Evolutionary conservation across 495 filamentous ascomycete species (phyloP).

Genomic region (Hyaloscypha hepaticicola): DNA sequence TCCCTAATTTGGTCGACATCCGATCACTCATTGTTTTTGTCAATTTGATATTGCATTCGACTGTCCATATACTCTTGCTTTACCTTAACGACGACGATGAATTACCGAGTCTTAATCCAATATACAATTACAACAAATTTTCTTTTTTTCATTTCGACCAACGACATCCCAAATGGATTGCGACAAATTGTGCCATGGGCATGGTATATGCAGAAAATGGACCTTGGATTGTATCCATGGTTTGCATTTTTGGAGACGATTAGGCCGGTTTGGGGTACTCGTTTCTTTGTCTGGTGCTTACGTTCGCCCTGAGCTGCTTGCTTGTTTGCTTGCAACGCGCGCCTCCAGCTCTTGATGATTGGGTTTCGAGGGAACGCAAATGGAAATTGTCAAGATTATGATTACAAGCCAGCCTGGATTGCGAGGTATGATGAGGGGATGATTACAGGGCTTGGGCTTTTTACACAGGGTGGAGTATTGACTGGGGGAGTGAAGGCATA

Average conservation of each 20-base stretch:
- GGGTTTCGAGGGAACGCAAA: background rate
- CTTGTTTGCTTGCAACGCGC: constrained; percentile 15
- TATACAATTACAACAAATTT: constrained; percentile 27
- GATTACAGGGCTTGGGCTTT: constrained; percentile 20
- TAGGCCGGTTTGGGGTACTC: constrained; percentile 25
- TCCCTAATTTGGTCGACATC: constrained; percentile 32
- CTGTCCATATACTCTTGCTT: constrained; percentile 35
- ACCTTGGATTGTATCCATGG: constrained; percentile 33
- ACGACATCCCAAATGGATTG: constrained; percentile 10
- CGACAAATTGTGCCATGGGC: constrained; percentile 5
- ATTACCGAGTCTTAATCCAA: constrained; percentile 31
- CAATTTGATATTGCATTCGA: constrained; percentile 39
- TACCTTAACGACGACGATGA: constrained; percentile 33
- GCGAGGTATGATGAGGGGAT: constrained; percentile 32
- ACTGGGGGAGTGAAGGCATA: background rate
- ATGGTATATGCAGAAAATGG: constrained; percentile 2
- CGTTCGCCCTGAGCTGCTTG: constrained; percentile 8
- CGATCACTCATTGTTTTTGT: constrained; percentile 33
- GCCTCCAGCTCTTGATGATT: constrained; percentile 14
- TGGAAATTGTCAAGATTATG: constrained; percentile 31
- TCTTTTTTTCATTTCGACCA: constrained; percentile 16
- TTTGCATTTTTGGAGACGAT: constrained; percentile 11
- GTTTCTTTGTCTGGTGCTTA: constrained; percentile 22
- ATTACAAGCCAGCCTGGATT: constrained; percentile 33
- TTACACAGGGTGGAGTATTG: constrained; percentile 5